A percentile compares a stretch with the other conserved stretches of the same genome.
phyloP scores from a whole-genome alignment of 352 stramenopile species.

The Pythium sp. region DNA sequence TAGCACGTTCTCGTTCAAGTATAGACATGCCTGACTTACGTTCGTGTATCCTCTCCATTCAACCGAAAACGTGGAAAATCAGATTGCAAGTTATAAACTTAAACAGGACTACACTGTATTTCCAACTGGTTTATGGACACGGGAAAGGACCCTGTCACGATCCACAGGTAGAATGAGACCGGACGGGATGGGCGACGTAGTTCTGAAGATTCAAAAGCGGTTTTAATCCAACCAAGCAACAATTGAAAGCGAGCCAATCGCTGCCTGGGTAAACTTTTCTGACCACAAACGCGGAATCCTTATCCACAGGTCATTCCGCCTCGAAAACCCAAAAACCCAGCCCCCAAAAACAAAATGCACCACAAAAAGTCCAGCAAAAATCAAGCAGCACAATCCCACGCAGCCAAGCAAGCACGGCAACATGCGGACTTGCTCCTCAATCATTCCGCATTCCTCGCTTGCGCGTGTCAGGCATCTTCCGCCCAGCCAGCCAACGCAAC shows the following conservation, averaged over 20 bases:
- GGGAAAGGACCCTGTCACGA: neutral
- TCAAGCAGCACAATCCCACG: neutral
- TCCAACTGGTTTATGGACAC: neutral
- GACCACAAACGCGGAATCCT: neutral
- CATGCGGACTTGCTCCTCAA: neutral
- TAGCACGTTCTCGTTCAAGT: neutral
- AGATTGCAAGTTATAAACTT: neutral
- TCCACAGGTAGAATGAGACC: neutral
- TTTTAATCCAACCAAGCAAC: neutral
- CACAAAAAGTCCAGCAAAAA: neutral
- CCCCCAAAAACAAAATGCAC: neutral
- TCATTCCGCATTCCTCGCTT: neutral
- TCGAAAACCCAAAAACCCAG: neutral
- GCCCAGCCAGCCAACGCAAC: neutral
- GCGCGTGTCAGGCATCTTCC: slow-evolving; percentile 6
- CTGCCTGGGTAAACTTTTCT: neutral
- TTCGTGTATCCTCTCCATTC: neutral
- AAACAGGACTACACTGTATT: neutral
- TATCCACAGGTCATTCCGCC: neutral
- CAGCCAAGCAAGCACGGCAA: neutral
- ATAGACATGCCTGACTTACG: neutral
- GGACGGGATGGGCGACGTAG: neutral
- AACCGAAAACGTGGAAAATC: neutral
- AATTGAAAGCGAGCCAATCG: neutral
- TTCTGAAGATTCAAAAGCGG: neutral